Conservation (phyloP, 306 rosid genomes). For the Hippophae rhamnoides region DNA sequence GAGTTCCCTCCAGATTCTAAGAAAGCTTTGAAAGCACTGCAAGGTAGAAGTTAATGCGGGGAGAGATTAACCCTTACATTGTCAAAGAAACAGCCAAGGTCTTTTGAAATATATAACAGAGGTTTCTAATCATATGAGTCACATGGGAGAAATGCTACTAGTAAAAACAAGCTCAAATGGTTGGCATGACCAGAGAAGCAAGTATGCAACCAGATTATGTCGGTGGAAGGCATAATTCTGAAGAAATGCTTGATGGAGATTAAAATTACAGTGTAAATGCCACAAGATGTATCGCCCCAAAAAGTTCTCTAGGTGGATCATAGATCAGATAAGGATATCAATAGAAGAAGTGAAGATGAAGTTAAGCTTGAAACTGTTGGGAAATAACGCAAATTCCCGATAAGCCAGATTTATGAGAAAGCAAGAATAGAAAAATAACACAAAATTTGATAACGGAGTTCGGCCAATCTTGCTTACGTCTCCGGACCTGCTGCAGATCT, state of each 20-base stretch:
- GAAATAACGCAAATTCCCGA: too few species aligned
- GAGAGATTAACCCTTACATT: slow-evolving; percentile 37
- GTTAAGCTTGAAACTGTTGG: too few species aligned
- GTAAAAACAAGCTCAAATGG: slow-evolving; percentile 22
- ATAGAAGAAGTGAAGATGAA: too few species aligned
- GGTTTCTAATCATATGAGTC: slow-evolving; percentile 24
- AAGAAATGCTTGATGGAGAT: slow-evolving; percentile 22
- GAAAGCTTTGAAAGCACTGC: slow-evolving; percentile 48
- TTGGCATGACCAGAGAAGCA: slow-evolving; percentile 23
- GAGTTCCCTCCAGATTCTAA: slow-evolving; percentile 39
- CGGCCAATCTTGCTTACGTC: too few species aligned
- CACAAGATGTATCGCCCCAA: slow-evolving; percentile 22
- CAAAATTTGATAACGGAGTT: too few species aligned
- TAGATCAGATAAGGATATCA: too few species aligned
- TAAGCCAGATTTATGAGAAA: too few species aligned
- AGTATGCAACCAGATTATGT: slow-evolving; percentile 6
- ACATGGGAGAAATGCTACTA: slow-evolving; percentile 21
- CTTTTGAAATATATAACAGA: slow-evolving; percentile 24
- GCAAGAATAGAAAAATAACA: too few species aligned
- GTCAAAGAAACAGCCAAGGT: slow-evolving; percentile 49
- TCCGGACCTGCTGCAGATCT: too few species aligned
- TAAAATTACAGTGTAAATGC: slow-evolving; percentile 16
- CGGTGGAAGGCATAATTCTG: slow-evolving; percentile 29
- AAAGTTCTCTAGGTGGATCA: background rate
- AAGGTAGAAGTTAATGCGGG: slow-evolving; percentile 48